A percentile compares a stretch with the other conserved stretches of the same genome.
phyloP scores from a whole-genome alignment of 768 basidiomycete species.

The Rhizopogon sp. region DNA sequence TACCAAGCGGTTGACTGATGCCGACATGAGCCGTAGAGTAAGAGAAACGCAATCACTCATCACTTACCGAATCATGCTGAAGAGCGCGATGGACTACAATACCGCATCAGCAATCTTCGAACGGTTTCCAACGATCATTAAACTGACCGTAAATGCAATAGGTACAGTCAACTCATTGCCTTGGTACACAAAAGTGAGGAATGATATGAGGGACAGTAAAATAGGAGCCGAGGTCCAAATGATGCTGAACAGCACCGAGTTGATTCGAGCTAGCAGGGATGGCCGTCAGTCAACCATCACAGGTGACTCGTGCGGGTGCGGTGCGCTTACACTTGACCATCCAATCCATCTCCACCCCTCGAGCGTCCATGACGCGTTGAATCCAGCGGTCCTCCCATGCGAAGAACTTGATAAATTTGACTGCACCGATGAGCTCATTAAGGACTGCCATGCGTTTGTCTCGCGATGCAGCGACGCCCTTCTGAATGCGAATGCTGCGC shows the following conservation, averaged over 20 bases:
- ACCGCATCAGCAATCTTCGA: background rate
- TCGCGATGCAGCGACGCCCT: constrained; percentile 25
- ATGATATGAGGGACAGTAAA: constrained; percentile 74
- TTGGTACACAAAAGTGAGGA: constrained; percentile 65
- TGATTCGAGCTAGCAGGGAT: constrained; percentile 51
- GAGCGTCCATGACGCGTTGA: constrained; percentile 36
- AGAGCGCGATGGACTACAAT: constrained; percentile 67
- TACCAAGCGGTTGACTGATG: constrained; percentile 60
- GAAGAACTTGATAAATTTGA: constrained; percentile 40
- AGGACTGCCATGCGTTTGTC: constrained; percentile 41
- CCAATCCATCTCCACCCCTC: constrained; percentile 47
- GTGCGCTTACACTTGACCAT: constrained; percentile 1
- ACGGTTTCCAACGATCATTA: background rate
- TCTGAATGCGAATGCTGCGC: constrained; percentile 33
- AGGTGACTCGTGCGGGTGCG: background rate
- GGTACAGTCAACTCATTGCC: constrained; percentile 74
- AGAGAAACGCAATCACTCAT: background rate
- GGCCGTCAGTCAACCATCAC: background rate
- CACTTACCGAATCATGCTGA: constrained; percentile 74
- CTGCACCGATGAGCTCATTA: constrained; percentile 39
- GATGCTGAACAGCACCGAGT: constrained; percentile 63
- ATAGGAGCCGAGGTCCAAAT: constrained; percentile 79
- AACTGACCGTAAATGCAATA: constrained; percentile 75
- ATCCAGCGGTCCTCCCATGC: constrained; percentile 43
- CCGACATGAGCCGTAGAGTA: background rate